A percentile compares a stretch with the other conserved stretches of the same genome.
Evolutionary conservation across 2,329 filamentous ascomycete genomes (phyloP).

Genomic region (Pseudogymnoascus sp.): DNA sequence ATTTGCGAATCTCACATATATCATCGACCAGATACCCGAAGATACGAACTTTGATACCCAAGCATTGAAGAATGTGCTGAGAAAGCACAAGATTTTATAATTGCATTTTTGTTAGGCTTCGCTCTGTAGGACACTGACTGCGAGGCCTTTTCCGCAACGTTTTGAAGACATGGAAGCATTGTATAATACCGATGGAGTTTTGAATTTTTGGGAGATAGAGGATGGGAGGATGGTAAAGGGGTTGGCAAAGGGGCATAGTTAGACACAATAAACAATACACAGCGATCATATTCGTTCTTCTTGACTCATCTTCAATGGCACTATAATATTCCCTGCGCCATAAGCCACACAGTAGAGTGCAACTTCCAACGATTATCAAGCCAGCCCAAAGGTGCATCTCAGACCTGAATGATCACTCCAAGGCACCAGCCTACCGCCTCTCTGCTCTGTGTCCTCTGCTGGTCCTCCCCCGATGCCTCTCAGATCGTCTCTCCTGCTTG

Average conservation of each 20-base stretch:
- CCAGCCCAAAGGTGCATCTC: conserved; percentile 11
- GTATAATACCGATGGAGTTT: not conserved
- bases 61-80: conserved; percentile 45
- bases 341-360: not conserved
- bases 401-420: conserved; percentile 16
- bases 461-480: not conserved
- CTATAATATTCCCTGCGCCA: not conserved
- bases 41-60: conserved; percentile 51
- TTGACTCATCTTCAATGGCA: not conserved
- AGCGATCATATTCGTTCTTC: not conserved
- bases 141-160: not conserved
- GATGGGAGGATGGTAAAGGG: not conserved
- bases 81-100: conserved; percentile 45
- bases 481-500: not conserved
- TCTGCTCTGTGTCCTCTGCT: not conserved
- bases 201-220: not conserved
- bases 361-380: not conserved
- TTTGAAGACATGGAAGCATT: not conserved
- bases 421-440: not conserved
- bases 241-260: not conserved
- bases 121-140: not conserved
- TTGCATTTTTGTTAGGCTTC: not conserved
- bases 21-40: conserved; percentile 77
- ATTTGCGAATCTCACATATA: conserved; percentile 79
- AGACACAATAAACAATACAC: not conserved